Base-by-base conservation (phyloP, 1,284 basidiomycete genomes). In the Microbotryomycetes sp. region DNA sequence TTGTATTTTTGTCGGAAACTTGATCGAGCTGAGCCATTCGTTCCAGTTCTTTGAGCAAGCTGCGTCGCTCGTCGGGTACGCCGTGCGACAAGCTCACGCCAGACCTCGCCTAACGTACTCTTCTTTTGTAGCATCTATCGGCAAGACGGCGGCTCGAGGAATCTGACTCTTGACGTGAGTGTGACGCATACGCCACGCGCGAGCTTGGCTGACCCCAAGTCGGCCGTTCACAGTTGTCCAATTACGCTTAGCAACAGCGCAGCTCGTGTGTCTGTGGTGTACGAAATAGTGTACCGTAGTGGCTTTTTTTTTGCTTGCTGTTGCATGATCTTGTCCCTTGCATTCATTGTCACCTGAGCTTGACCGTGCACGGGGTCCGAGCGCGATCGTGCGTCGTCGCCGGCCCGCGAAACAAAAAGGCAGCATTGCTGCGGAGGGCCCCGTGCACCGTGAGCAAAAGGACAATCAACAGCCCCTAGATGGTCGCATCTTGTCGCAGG, bases 91-190 rank as follows among this genome's bases (percentile, higher is more conserved):
- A n/a, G n/a, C n/a, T n/a, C n/a, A n/a, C n/a, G n/a, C n/a, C n/a
- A n/a, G n/a, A n/a, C n/a, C n/a, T n/a, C n/a, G n/a, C n/a, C n/a
- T n/a, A n/a, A n/a, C n/a, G n/a, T n/a, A n/a, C n/a, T 52, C 18
- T 26, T 28, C 60, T 61, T 49, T 57, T 26, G 48, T 54, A 66
- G 52, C 41, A 68, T 65, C 50, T 72, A 59, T 66, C 65, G 65
- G 18, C 59, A 71, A 13, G 67, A 30, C 9, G 56, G 61, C 5
- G 69, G 69, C 16, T 66, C 63, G 1, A 68, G 66, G 51, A 69
- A 60, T 24, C 59, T 73, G 18, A 73, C 70, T 3, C 66, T 73
- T 21, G 70, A 73, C 52, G 51, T 73, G 27, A 61, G 64, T 27
- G 15, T 28, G 3, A 58, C 18, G 55, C 50, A 28, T 64, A 55